A percentile compares a stretch with the other conserved stretches of the same genome.
phyloP scores from a whole-genome alignment of 2,329 filamentous ascomycete species.

The Pseudogymnoascus sp. region DNA sequence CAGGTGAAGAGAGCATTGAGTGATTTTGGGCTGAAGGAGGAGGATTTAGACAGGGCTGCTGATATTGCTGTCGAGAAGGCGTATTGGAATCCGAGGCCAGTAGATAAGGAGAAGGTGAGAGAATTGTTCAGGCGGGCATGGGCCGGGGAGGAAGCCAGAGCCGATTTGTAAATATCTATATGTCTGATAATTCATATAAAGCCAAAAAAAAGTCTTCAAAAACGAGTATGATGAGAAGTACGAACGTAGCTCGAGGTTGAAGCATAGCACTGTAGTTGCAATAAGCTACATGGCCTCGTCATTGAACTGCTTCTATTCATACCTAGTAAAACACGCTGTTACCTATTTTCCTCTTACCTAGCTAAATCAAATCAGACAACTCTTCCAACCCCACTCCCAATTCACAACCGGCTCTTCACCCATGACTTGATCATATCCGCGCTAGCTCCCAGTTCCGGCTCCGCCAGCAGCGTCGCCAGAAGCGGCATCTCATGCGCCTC shows the following conservation, averaged over 20 bases:
- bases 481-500: constrained; percentile 24
- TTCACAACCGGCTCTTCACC: constrained; percentile 17
- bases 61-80: constrained; percentile 50
- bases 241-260: not conserved
- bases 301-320: not conserved
- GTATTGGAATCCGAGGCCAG: constrained; percentile 50
- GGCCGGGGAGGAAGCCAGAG: constrained; percentile 49
- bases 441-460: constrained; percentile 17
- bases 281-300: not conserved
- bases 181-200: no score
- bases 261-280: constrained; percentile 16
- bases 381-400: not conserved
- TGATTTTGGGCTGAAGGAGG: constrained; percentile 51
- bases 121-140: constrained; percentile 53
- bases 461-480: constrained; percentile 20
- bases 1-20: constrained; percentile 45
- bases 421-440: constrained; percentile 22
- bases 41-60: constrained; percentile 49
- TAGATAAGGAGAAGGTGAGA: constrained; percentile 44
- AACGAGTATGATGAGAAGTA: no score
- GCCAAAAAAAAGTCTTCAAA: no score
- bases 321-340: constrained; percentile 1
- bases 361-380: not conserved
- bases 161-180: constrained; percentile 37
- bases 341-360: not conserved